These are phyloP conservation scores for Hordeum vulgare DNA, from an alignment of 176 grass and related monocot species.

Conservation along the genomic window MorexV3_pseudomolecules_assembly NC_058521.1:504744256-504744755, in stretches of 20 bases:
- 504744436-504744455: constrained; percentile 80
- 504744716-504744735: constrained; percentile 43
- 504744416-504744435: constrained; percentile 60
- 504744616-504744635: constrained; percentile 48
- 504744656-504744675: constrained; percentile 71
- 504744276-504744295: constrained; percentile 77
- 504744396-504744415: constrained; percentile 63
- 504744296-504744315: constrained; percentile 66
- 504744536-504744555: constrained; percentile 69
- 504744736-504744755: constrained; percentile 60
- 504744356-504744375: constrained; percentile 48
- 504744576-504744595: constrained; percentile 63
- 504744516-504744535: constrained; percentile 74
- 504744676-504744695: constrained; percentile 77
- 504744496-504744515: constrained; percentile 67
- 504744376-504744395: constrained; percentile 66
- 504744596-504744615: constrained; percentile 41
- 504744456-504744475: constrained; percentile 39
- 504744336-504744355: constrained; percentile 58
- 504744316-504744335: constrained; percentile 91
- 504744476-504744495: constrained; percentile 57
- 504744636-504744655: constrained; percentile 68
- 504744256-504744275: constrained; percentile 84
- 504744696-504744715: constrained; percentile 67
- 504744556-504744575: constrained; percentile 52